A percentile compares a stretch with the other conserved stretches of the same genome.
phyloP scores from a whole-genome alignment of 192 early-diverging fungal genomes.

The Glomus cerebriforme region DNA sequence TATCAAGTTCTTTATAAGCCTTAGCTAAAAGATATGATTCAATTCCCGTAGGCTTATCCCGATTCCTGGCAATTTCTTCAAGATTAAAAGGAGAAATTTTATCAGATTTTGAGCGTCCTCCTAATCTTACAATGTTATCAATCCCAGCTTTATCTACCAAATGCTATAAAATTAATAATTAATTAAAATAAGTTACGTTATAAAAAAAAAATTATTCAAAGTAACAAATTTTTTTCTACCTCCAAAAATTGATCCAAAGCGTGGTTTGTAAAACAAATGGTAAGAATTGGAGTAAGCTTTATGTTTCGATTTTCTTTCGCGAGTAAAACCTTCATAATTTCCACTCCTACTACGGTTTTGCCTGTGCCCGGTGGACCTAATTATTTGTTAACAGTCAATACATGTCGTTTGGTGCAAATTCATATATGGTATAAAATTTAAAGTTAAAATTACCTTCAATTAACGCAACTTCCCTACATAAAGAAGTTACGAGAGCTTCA shows the following conservation, averaged over 20 bases:
- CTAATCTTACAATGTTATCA: slow-evolving; percentile 49
- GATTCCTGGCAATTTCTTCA: slow-evolving; percentile 28
- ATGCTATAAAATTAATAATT: not conserved
- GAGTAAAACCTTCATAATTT: slow-evolving; percentile 46
- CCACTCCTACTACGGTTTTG: slow-evolving; percentile 55
- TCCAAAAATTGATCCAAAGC: slow-evolving; percentile 65
- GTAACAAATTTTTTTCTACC: not conserved
- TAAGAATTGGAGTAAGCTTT: slow-evolving; percentile 47
- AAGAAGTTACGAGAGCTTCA: slow-evolving; percentile 46
- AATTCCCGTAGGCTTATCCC: slow-evolving; percentile 14
- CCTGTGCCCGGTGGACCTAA: slow-evolving; percentile 55
- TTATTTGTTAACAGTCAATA: not conserved
- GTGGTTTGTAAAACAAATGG: slow-evolving; percentile 63
- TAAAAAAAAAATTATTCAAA: no score
- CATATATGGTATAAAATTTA: not conserved
- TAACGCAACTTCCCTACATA: slow-evolving; percentile 51
- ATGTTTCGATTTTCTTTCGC: slow-evolving; percentile 32
- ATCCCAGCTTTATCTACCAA: slow-evolving; percentile 40
- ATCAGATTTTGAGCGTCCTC: slow-evolving; percentile 42
- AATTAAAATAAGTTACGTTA: not conserved
- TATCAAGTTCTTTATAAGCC: not conserved
- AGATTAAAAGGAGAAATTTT: slow-evolving; percentile 32
- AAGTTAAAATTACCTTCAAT: slow-evolving; percentile 51
- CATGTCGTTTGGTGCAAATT: no score
- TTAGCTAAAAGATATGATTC: slow-evolving; percentile 23